A percentile compares a stretch with the other conserved stretches of the same genome.
These are phyloP conservation scores for Pichia sp. DNA, from an alignment of 1,139 yeast species.

Conservation along the genomic window DNA sequence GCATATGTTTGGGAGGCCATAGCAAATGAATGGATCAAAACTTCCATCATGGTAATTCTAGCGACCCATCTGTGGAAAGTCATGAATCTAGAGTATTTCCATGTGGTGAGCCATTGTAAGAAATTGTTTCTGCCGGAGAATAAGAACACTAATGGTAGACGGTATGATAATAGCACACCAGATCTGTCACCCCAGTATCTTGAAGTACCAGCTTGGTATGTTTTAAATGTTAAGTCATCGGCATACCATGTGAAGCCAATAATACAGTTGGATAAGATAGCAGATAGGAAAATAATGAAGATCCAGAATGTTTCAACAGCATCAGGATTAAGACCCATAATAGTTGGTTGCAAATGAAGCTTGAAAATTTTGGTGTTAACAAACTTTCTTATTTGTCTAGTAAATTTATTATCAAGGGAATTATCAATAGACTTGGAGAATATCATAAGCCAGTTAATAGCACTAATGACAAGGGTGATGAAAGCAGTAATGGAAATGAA, in stretches of 20 bases:
- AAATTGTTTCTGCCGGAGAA: constrained; percentile 73
- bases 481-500: constrained; percentile 49
- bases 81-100: constrained; percentile 61
- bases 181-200: constrained; percentile 61
- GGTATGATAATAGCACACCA: constrained; percentile 52
- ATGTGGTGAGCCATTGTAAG: constrained; percentile 61
- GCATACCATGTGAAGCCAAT: constrained; percentile 42
- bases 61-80: constrained; percentile 68
- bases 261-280: constrained; percentile 29
- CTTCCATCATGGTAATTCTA: constrained; percentile 41
- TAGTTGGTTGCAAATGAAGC: constrained; percentile 41
- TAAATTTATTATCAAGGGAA: constrained; percentile 34
- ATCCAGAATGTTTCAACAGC: constrained; percentile 57
- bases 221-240: constrained; percentile 39
- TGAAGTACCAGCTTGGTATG: constrained; percentile 44
- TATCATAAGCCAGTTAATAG: constrained; percentile 43
- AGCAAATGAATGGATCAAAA: constrained; percentile 54
- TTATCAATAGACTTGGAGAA: constrained; percentile 38
- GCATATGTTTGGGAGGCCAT: constrained; percentile 40
- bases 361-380: constrained; percentile 49
- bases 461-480: constrained; percentile 40
- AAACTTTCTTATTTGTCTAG: constrained; percentile 42
- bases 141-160: constrained; percentile 53
- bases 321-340: constrained; percentile 53
- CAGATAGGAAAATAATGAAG: constrained; percentile 44